Percentiles rank a stretch among this genome's conserved stretches.
Conservation (phyloP, 2,329 filamentous ascomycete species). For the Juglanconis oblonga region DNA sequence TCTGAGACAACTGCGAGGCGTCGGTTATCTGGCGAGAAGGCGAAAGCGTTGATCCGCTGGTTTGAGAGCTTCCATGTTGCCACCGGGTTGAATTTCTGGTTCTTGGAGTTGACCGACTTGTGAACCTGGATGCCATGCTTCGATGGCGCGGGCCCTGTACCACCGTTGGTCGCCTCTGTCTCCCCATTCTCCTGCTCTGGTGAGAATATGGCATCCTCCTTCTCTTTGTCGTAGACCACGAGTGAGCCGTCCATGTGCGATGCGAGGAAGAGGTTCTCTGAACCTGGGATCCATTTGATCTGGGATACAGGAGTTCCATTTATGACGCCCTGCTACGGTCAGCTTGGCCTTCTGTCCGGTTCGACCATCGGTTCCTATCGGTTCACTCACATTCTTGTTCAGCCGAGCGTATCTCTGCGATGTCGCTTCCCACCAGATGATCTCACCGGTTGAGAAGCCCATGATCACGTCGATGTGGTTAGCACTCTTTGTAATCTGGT, state of each 20-base stretch:
- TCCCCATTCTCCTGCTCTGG: conserved; percentile 76
- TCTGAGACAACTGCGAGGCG: conserved; percentile 90
- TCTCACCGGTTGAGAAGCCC: conserved; percentile 94
- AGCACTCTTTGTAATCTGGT: conserved; percentile 72
- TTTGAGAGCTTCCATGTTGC: conserved; percentile 91
- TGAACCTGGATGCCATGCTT: conserved; percentile 63
- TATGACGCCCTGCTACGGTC: conserved; percentile 67
- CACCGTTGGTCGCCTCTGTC: conserved; percentile 36
- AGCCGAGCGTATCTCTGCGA: conserved; percentile 92
- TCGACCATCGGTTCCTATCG: background rate
- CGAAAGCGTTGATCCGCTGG: conserved; percentile 84
- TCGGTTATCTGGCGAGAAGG: conserved; percentile 85
- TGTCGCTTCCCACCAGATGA: conserved; percentile 98
- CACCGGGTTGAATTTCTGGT: conserved; percentile 90
- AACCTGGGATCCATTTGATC: conserved; percentile 91
- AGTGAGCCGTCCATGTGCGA: conserved; percentile 88
- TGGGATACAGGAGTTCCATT: conserved; percentile 81
- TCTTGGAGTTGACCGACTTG: conserved; percentile 91
- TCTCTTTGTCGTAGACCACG: conserved; percentile 96
- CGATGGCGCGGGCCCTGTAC: conserved; percentile 31
- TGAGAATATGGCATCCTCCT: conserved; percentile 78
- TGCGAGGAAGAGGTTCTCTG: conserved; percentile 88
- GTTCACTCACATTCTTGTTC: conserved; percentile 79
- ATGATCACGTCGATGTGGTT: conserved; percentile 88
- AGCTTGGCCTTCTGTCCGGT: conserved; percentile 14